These are phyloP conservation scores for Leptomonas pyrrhocoris DNA, from an alignment of 208 protist species.

Conservation along the genomic window DNA sequence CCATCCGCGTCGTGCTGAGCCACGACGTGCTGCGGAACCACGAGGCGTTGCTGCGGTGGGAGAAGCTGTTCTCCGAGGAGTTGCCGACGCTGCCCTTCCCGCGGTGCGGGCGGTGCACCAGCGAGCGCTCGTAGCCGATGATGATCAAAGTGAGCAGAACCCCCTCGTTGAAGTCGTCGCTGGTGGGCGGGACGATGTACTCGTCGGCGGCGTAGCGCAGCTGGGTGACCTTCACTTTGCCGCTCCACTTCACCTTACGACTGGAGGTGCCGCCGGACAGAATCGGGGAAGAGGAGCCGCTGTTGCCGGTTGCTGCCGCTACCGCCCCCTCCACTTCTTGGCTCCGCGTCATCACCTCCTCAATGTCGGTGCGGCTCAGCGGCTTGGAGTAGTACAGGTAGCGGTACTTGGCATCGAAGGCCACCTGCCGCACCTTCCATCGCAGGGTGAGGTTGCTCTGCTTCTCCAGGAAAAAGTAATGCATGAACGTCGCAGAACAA, in stretches of 20 bases:
- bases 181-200: slow-evolving; percentile 37
- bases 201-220: slow-evolving; percentile 46
- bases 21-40: slow-evolving; percentile 20
- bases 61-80: slow-evolving; percentile 28
- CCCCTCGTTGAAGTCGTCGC: slow-evolving; percentile 43
- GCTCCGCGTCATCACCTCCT: slow-evolving; percentile 30
- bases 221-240: slow-evolving; percentile 48
- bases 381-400: slow-evolving; percentile 57
- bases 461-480: slow-evolving; percentile 54
- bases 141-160: slow-evolving; percentile 39
- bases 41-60: slow-evolving; percentile 23
- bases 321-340: slow-evolving; percentile 15
- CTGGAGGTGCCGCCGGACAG: slow-evolving; percentile 19
- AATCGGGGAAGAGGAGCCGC: slow-evolving; percentile 1
- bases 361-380: slow-evolving; percentile 28
- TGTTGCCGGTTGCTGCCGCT: slow-evolving; percentile 7
- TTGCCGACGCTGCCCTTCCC: slow-evolving; percentile 19
- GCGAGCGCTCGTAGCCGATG: slow-evolving; percentile 36
- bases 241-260: slow-evolving; percentile 42
- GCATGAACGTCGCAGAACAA: slow-evolving; percentile 17
- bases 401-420: slow-evolving; percentile 50
- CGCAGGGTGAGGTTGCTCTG: slow-evolving; percentile 37
- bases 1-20: slow-evolving; percentile 7
- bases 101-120: slow-evolving; percentile 12
- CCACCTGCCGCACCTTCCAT: slow-evolving; percentile 56